Evolutionary conservation across 768 basidiomycete species (phyloP), one percentile per base, ranked within the genome.

Genomic region (Agaricus subrufescens): DNA sequence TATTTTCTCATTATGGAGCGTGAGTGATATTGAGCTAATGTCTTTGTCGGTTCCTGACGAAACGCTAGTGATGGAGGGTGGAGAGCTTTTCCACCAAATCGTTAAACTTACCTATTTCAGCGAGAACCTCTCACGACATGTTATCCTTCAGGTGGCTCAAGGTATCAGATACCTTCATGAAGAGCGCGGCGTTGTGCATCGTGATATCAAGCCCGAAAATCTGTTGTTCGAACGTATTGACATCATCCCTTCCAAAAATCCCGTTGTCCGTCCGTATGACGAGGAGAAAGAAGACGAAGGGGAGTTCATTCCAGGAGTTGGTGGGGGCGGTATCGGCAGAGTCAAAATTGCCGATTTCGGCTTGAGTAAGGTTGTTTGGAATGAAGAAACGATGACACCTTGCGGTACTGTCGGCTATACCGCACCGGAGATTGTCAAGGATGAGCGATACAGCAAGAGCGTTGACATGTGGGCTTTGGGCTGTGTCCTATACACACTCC

Each of bases 381-480:
- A 96, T 67, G 97, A 98, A 66, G 87, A 98, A 67, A 99, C 97
- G 5, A 95, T 92, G 90, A 99, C 97, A 12, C 97, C 97, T 23
- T 99, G 97, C 65, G 97, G 97, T n/a, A 99, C 97, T 2, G 96
- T 99, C 31, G 97, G 97, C 23, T 99, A 99, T 71, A 99, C 97
- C 2, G 97, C 97, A 5, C 97, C 97, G 4, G 97, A 99, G 73
- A 99, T 99, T 59, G 97, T 99, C 64, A 98, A 98, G 73, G 97
- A 98, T 67, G 96, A 99, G 73, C 82, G 94, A 29, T 96, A 96
- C 68, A 89, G 85, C 69, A 95, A 94, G 72, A 93, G 90, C 65
- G 96, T 98, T 53, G 97, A 99, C 67, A 98, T 98, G 97, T 99
- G 97, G 97, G 97, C 97, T 2, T 75, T 99, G 38, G 97, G 97